These are phyloP conservation scores for Leptographium flavum DNA, from an alignment of 2,329 filamentous ascomycete genomes.

Conservation along the genomic window DNA sequence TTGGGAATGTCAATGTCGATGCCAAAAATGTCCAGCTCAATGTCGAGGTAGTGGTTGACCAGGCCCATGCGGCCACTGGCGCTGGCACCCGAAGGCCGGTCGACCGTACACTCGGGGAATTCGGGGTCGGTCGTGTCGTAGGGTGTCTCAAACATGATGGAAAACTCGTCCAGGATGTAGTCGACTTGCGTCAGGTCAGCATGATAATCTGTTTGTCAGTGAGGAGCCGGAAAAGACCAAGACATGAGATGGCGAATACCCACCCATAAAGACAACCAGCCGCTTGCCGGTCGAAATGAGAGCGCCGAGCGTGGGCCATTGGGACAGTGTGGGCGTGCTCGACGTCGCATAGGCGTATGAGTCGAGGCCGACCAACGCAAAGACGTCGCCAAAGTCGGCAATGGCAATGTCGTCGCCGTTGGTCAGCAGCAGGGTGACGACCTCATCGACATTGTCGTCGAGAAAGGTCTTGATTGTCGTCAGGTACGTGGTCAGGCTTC, in stretches of 20 bases:
- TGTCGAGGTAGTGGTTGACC: conserved; percentile 52
- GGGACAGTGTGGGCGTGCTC: conserved; percentile 24
- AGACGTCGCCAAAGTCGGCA: conserved; percentile 37
- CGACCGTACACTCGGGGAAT: conserved; percentile 50
- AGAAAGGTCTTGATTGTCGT: conserved; percentile 44
- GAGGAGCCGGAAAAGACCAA: not conserved
- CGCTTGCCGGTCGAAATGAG: conserved; percentile 49
- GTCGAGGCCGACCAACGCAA: conserved; percentile 39
- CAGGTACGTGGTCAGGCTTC: conserved; percentile 41
- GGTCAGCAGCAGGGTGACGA: conserved; percentile 48
- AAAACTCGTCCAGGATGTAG: conserved; percentile 51
- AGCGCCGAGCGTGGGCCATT: conserved; percentile 56
- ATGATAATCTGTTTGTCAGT: conserved; percentile 39
- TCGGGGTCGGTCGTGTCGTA: conserved; percentile 46
- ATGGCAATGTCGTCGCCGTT: conserved; percentile 46
- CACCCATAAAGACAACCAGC: conserved; percentile 58
- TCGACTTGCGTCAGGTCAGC: conserved; percentile 33
- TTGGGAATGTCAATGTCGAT: conserved; percentile 16
- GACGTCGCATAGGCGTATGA: conserved; percentile 41
- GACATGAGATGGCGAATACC: conserved; percentile 9
- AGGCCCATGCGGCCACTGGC: conserved; percentile 28
- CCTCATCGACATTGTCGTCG: conserved; percentile 41
- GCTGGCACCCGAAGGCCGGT: conserved; percentile 38
- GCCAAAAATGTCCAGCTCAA: conserved; percentile 19
- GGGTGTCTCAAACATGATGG: conserved; percentile 53